Conservation (phyloP, 2,329 filamentous ascomycete species). For the Aspergillus costaricaensis region DNA sequence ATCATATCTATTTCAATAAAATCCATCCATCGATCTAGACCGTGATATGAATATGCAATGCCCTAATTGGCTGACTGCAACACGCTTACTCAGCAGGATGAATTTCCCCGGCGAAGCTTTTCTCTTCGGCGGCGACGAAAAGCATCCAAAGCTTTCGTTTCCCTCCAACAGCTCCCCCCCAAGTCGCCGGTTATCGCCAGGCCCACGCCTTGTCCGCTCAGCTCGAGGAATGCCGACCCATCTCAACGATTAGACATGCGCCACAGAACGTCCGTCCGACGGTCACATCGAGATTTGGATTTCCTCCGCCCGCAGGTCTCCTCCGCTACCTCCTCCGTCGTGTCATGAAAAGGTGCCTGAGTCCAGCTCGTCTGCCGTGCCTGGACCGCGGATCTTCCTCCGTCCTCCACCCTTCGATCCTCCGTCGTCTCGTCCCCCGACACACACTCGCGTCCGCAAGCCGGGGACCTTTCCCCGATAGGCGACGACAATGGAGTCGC, state of each 20-base stretch:
- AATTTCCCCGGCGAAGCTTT: neutral
- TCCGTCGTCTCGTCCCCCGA: slow-evolving; percentile 10
- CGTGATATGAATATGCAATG: neutral
- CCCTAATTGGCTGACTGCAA: neutral
- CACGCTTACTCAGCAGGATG: slow-evolving; percentile 1
- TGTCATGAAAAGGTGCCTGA: slow-evolving; percentile 48
- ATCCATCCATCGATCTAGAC: too few species aligned
- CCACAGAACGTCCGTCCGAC: slow-evolving; percentile 24
- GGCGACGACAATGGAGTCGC: slow-evolving; percentile 27
- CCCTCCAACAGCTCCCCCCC: neutral
- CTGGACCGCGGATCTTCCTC: slow-evolving; percentile 32
- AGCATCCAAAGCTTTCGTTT: slow-evolving; percentile 1
- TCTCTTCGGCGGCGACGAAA: neutral
- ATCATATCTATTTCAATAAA: neutral
- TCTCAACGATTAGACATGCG: slow-evolving; percentile 32
- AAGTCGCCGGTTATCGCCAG: neutral
- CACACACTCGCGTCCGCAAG: slow-evolving; percentile 5
- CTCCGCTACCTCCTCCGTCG: slow-evolving; percentile 30
- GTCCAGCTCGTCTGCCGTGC: slow-evolving; percentile 38
- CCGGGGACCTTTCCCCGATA: slow-evolving; percentile 13
- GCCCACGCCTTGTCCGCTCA: neutral
- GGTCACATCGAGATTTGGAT: slow-evolving; percentile 32
- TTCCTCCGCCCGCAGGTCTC: slow-evolving; percentile 28
- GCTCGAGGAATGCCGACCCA: slow-evolving; percentile 14
- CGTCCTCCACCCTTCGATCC: slow-evolving; percentile 13